Evolutionary conservation across 2,329 filamentous ascomycete species (phyloP), one percentile per base, ranked within the genome.

Genomic region (Stenocarpella maydis): DNA sequence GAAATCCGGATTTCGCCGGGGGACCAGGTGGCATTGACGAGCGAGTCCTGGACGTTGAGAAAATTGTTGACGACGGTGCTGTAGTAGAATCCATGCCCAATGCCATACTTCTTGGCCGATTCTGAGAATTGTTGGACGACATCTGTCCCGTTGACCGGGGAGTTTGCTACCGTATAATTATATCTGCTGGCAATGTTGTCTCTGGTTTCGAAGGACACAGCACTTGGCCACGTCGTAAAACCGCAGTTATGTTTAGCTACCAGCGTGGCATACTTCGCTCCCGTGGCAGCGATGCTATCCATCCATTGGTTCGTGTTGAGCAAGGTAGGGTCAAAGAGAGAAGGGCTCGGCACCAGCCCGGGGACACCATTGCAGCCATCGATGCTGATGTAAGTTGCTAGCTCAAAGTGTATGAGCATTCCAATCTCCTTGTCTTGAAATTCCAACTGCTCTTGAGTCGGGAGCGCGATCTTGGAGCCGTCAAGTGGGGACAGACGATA

Each of bases 231-330:
- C 2, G 72, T 74, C 3, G 74, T 73, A 67, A 77, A 77, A 15
- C 76, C 76, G 66, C 76, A 77, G 55, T 77, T 77, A 67, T 77
- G 76, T 61, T 77, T 77, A 10, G 74, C 76, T 6, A 77, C 76
- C 31, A 77, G 69, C 0, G 76, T 77, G 19, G 76, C 76, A 60
- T 76, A 77, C 45, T 73, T 74, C 12, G 73, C 76, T n/a, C 76
- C 76, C 0, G 74, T 63, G 10, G 75, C 73, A 21, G 60, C 66
- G 45, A 74, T 74, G 8, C 72, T 71, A 34, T 77, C 74, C 73
- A 77, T 74, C 76, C 76, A 77, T 54, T 72, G 74, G 67, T 76
- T 74, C 3, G 75, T 76, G 58, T 75, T 73, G 49, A 76, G 68
- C 49, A 73, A 50, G 2, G 67, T 70, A 3, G 74, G 74, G 50